A percentile compares a stretch with the other conserved stretches of the same genome.
phyloP scores from a whole-genome alignment of 2,329 filamentous ascomycete genomes.

The Fusarium sp. region DNA sequence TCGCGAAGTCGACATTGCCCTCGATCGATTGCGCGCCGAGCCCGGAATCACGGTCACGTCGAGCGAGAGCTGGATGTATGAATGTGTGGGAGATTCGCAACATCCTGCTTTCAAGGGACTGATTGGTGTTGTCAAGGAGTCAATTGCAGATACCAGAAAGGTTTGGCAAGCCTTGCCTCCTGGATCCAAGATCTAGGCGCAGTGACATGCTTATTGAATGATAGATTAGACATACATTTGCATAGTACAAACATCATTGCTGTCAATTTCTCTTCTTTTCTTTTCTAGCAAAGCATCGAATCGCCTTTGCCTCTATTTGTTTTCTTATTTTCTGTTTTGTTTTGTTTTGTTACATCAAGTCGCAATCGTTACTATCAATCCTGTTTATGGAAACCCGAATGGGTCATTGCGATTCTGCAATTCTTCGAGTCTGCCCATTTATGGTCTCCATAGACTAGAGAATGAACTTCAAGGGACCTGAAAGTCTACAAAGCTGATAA shows the following conservation, averaged over 20 bases:
- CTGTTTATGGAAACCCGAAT: neutral
- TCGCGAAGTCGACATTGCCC: slow-evolving; percentile 81
- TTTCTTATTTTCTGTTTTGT: neutral
- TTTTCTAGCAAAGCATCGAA: neutral
- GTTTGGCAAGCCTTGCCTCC: slow-evolving; percentile 70
- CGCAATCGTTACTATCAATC: slow-evolving; percentile 20
- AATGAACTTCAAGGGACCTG: neutral
- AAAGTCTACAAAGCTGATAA: slow-evolving; percentile 3
- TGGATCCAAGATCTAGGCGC: slow-evolving; percentile 63
- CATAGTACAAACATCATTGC: neutral
- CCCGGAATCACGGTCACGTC: slow-evolving; percentile 80
- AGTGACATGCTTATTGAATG: neutral
- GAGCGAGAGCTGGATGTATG: slow-evolving; percentile 90
- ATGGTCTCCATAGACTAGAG: neutral
- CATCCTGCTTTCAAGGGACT: slow-evolving; percentile 78
- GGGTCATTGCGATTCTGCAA: slow-evolving; percentile 31
- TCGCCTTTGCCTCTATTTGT: slow-evolving; percentile 1
- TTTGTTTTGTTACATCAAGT: slow-evolving; percentile 23
- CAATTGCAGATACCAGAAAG: slow-evolving; percentile 73
- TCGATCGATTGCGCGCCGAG: slow-evolving; percentile 78
- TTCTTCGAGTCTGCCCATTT: slow-evolving; percentile 24
- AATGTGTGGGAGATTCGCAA: slow-evolving; percentile 84
- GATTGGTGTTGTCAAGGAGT: slow-evolving; percentile 82
- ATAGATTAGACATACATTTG: slow-evolving; percentile 2
- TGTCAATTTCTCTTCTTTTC: slow-evolving; percentile 8